Conservation (phyloP, 306 rosid species). For the Citrullus colocynthis region DNA sequence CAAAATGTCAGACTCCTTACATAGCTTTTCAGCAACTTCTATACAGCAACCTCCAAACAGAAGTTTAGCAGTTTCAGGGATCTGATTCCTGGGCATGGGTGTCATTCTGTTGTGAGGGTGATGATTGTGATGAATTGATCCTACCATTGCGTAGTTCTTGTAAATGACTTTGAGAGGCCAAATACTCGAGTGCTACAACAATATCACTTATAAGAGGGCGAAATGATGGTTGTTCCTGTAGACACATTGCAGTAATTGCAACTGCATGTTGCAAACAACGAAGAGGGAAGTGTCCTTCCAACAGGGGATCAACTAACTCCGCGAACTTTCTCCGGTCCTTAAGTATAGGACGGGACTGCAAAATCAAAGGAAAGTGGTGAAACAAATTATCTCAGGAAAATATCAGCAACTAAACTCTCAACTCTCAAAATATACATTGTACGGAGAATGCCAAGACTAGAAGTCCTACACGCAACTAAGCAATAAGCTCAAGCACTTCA, state of each 20-base stretch:
- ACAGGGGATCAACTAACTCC: slow-evolving; percentile 58
- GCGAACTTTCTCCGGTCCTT: slow-evolving; percentile 37
- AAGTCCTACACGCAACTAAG: not conserved
- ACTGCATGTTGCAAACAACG: slow-evolving; percentile 93
- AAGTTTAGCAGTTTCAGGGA: slow-evolving; percentile 25
- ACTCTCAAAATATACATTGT: not conserved
- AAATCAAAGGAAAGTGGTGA: not conserved
- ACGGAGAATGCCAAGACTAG: not conserved
- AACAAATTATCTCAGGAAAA: not conserved
- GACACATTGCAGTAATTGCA: slow-evolving; percentile 93
- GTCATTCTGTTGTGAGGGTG: slow-evolving; percentile 22
- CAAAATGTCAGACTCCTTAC: not conserved
- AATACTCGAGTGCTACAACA: slow-evolving; percentile 85
- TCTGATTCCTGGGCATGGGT: slow-evolving; percentile 15
- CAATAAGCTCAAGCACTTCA: not conserved
- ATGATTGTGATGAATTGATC: slow-evolving; percentile 12
- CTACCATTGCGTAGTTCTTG: slow-evolving; percentile 3
- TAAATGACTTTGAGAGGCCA: slow-evolving; percentile 42
- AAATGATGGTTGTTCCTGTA: slow-evolving; percentile 78
- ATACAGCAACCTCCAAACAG: slow-evolving; percentile 15
- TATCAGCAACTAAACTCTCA: not conserved
- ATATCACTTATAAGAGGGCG: slow-evolving; percentile 83
- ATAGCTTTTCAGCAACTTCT: slow-evolving; percentile 12
- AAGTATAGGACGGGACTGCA: slow-evolving; percentile 47
- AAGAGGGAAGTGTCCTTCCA: slow-evolving; percentile 58